A percentile compares a stretch with the other conserved stretches of the same genome.
These are phyloP conservation scores for Pseudoscleropodium purum DNA, from an alignment of 225 moss, liverwort and hornwort genomes.

Conservation along the genomic window DNA sequence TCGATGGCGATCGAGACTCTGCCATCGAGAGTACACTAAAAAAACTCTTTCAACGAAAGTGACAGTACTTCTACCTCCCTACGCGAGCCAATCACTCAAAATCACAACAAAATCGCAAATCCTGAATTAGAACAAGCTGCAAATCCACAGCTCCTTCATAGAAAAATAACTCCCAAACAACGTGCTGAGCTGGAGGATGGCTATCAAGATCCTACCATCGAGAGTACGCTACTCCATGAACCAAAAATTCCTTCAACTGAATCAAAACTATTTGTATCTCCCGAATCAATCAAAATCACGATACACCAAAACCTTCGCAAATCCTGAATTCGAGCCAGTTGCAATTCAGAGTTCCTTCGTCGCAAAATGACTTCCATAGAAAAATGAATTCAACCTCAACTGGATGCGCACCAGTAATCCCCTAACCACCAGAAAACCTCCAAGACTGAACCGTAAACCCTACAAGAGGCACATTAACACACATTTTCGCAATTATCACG, in stretches of 20 bases:
- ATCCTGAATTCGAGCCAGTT: not conserved
- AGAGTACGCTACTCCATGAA: not conserved
- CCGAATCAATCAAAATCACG: not conserved
- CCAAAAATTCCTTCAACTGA: not conserved
- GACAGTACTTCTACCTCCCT: not conserved
- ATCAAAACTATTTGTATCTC: not conserved
- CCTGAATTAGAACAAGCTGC: not conserved
- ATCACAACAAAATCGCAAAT: not conserved
- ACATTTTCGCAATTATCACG: not conserved
- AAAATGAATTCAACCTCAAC: not conserved
- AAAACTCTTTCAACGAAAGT: not conserved
- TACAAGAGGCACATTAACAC: not conserved
- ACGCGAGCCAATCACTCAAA: not conserved
- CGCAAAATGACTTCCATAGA: not conserved
- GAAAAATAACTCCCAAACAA: not conserved
- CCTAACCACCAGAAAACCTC: slow-evolving; percentile 23
- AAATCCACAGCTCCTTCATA: not conserved
- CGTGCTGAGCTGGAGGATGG: not conserved
- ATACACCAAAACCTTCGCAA: not conserved
- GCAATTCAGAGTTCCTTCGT: not conserved
- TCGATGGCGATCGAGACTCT: slow-evolving; percentile 1
- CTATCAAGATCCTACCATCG: slow-evolving; percentile 9
- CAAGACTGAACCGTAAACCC: slow-evolving; percentile 19
- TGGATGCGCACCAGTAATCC: not conserved
- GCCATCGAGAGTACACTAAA: slow-evolving; percentile 3